phyloP scores from a whole-genome alignment of 1,284 basidiomycete species.

The Pyrrhoderma lamaoense region DNA sequence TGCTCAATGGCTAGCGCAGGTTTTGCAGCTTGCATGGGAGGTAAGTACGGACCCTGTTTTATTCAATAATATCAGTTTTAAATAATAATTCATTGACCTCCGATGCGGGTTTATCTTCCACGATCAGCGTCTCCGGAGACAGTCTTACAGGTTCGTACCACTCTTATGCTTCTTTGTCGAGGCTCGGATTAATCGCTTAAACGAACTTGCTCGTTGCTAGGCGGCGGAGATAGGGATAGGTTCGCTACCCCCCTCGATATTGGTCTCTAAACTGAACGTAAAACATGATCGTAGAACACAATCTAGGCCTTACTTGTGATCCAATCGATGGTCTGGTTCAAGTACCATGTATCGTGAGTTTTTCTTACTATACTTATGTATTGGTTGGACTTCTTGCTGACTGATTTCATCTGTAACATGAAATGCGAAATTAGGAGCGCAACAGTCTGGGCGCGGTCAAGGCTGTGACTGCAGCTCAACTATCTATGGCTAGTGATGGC shows the following conservation, averaged over 20 bases:
- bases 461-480: constrained; percentile 86
- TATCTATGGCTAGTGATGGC: constrained; percentile 87
- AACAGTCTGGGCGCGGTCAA: constrained; percentile 88
- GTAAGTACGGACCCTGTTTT: constrained; percentile 32
- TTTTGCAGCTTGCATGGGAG: constrained; percentile 90
- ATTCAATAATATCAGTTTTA: constrained; percentile 1
- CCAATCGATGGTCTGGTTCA: constrained; percentile 91
- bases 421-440: constrained; percentile 48
- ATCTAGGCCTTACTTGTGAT: constrained; percentile 86
- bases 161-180: neutral
- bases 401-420: neutral
- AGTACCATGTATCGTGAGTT: constrained; percentile 84
- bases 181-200: neutral
- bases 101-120: constrained; percentile 5
- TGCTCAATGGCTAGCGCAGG: constrained; percentile 91
- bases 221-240: constrained; percentile 95
- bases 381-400: constrained; percentile 1
- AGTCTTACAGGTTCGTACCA: constrained; percentile 51
- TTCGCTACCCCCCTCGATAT: constrained; percentile 28
- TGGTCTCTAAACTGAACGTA: constrained; percentile 9
- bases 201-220: constrained; percentile 29
- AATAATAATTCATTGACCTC: neutral
- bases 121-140: constrained; percentile 65
- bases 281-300: constrained; percentile 51
- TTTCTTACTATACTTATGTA: constrained; percentile 11